Percentiles rank a stretch among this genome's conserved stretches.
phyloP scores from a whole-genome alignment of 164 flowering plant species.

The Cinnamomum micranthum region DNA sequence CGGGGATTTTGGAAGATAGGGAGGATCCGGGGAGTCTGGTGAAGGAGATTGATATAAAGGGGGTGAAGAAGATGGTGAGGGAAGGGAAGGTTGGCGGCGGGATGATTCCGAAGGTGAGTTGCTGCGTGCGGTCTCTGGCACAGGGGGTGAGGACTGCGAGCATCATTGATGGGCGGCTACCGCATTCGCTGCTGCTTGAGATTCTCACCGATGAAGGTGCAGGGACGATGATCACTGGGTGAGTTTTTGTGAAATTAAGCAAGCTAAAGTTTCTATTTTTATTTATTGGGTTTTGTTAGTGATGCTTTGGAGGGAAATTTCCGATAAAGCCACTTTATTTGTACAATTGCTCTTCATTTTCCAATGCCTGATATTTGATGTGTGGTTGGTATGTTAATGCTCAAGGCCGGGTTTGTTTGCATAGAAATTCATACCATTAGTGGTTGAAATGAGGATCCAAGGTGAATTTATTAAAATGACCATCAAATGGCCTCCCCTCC shows the following conservation, averaged over 20 bases:
- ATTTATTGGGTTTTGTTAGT: too few species aligned
- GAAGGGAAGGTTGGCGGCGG: conserved; percentile 89
- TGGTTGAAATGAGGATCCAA: too few species aligned
- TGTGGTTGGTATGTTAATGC: too few species aligned
- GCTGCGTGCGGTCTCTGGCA: conserved; percentile 73
- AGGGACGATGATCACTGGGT: conserved; percentile 93
- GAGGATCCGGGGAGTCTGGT: conserved; percentile 68
- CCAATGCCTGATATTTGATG: too few species aligned
- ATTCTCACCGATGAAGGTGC: conserved; percentile 88
- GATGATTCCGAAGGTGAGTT: conserved; percentile 91
- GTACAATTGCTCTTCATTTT: too few species aligned
- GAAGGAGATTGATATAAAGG: conserved; percentile 75
- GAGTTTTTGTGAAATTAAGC: not conserved
- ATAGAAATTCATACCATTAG: too few species aligned
- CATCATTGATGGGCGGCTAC: conserved; percentile 79
- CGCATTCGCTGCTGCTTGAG: conserved; percentile 77
- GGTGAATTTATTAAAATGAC: too few species aligned
- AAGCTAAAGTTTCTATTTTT: not conserved
- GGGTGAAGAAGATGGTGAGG: conserved; percentile 69
- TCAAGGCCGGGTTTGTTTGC: too few species aligned
- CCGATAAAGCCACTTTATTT: too few species aligned
- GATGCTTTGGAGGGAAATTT: too few species aligned
- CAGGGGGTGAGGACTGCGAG: conserved; percentile 91
- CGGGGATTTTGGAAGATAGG: conserved; percentile 60
- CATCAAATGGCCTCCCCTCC: too few species aligned